These are phyloP conservation scores for Entonaema liquescens DNA, from an alignment of 495 filamentous ascomycete genomes.

Conservation along the genomic window DNA sequence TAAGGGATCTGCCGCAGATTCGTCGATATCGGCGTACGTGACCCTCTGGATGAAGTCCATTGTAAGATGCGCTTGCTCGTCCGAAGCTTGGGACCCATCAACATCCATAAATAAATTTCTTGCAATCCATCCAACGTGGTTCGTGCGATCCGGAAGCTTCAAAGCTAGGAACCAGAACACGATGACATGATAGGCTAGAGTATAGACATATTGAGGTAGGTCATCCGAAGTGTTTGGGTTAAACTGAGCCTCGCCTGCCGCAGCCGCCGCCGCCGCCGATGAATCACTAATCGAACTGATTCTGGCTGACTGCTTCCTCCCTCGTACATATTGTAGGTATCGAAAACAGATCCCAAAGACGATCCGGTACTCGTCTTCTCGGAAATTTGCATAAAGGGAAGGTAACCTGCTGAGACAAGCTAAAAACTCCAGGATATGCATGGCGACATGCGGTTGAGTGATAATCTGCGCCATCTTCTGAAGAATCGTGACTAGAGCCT, in stretches of 20 bases:
- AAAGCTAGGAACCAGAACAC: constrained; percentile 95
- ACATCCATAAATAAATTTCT: constrained; percentile 81
- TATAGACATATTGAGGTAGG: constrained; percentile 89
- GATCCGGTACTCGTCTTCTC: constrained; percentile 86
- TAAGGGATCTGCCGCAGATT: constrained; percentile 70
- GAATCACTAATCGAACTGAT: constrained; percentile 43
- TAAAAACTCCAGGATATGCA: constrained; percentile 94
- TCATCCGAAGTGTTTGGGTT: constrained; percentile 62
- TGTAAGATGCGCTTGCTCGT: constrained; percentile 92
- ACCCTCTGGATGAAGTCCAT: constrained; percentile 96
- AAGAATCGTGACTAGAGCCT: constrained; percentile 80
- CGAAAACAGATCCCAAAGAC: constrained; percentile 95
- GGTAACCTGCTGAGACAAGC: constrained; percentile 85
- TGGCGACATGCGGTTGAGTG: constrained; percentile 86
- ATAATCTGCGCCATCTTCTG: constrained; percentile 95
- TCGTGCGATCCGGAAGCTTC: constrained; percentile 81
- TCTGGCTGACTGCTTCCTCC: constrained; percentile 56
- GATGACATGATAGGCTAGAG: constrained; percentile 92
- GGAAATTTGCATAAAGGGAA: constrained; percentile 84
- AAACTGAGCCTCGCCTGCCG: constrained; percentile 38
- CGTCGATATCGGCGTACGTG: constrained; percentile 83
- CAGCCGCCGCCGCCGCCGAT: constrained; percentile 18
- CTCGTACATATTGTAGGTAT: constrained; percentile 77
- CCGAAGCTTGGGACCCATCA: constrained; percentile 75
- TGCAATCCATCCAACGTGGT: constrained; percentile 91